Conservation (phyloP, 305 asterid species). For the Fraxinus albicans region DNA sequence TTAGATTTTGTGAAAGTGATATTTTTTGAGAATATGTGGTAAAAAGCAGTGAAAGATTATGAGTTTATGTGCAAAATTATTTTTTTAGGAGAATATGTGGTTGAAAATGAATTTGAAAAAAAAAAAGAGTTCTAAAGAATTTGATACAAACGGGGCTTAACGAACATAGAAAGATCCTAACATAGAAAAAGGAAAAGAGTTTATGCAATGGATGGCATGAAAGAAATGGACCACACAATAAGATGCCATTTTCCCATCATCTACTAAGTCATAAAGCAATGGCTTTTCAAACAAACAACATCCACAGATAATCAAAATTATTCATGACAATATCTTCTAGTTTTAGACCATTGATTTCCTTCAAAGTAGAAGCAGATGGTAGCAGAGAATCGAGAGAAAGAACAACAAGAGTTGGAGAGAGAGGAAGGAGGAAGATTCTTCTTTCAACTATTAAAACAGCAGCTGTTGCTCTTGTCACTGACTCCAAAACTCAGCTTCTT, state of each 20-base stretch:
- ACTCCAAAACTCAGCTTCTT: constrained; percentile 69
- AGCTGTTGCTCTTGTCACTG: constrained; percentile 27
- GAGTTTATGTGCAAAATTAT: background rate
- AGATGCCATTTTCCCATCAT: constrained; percentile 19
- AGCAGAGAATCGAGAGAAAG: constrained; percentile 24
- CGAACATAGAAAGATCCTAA: background rate
- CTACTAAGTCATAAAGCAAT: constrained; percentile 23
- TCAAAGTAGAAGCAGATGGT: constrained; percentile 25
- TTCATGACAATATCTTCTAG: constrained; percentile 42
- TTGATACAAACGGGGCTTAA: background rate
- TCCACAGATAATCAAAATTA: constrained; percentile 1
- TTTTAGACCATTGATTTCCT: constrained; percentile 26
- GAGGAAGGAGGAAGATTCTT: constrained; percentile 58
- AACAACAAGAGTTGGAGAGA: constrained; percentile 16
- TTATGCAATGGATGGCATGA: background rate
- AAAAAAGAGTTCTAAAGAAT: background rate
- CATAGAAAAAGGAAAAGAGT: background rate
- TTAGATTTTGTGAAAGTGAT: background rate
- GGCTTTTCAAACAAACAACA: constrained; percentile 16
- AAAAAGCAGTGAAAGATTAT: background rate
- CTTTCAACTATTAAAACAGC: constrained; percentile 38
- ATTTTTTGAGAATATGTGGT: background rate
- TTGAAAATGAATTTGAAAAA: background rate
- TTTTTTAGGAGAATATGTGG: background rate
- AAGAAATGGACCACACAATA: constrained; percentile 23